phyloP scores from a whole-genome alignment of 805 yeast species.

The Soucietia sequanensis region DNA sequence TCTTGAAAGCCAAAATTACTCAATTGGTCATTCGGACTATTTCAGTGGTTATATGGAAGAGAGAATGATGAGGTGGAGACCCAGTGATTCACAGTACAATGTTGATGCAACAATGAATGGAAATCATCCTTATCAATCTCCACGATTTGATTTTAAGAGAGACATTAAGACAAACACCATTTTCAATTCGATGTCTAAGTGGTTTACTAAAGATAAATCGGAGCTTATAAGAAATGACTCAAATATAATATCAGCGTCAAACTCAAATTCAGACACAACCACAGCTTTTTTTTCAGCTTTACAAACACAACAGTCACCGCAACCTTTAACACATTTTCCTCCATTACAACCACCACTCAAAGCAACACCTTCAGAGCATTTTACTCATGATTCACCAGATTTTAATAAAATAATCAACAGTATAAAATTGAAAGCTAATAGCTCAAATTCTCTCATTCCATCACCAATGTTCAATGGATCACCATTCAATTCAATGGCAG shows the following conservation, averaged over 20 bases:
- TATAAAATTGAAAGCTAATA: constrained; percentile 13
- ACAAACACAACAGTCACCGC: too few relatives aligned
- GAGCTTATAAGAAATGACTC: background rate
- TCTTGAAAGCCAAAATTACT: constrained; percentile 8
- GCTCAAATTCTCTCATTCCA: constrained; percentile 14
- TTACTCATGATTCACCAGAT: constrained; percentile 4
- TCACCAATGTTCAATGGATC: constrained; percentile 2
- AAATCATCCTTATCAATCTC: constrained; percentile 29
- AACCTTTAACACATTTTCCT: too few relatives aligned
- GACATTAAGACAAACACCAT: background rate
- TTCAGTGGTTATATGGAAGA: constrained; percentile 30
- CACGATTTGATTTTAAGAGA: background rate
- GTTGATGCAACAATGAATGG: constrained; percentile 21
- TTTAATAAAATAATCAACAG: constrained; percentile 4
- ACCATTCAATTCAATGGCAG: constrained; percentile 1
- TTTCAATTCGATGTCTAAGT: background rate
- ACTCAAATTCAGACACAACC: background rate
- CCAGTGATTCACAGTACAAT: constrained; percentile 31
- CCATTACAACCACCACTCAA: too few relatives aligned
- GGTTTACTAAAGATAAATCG: background rate
- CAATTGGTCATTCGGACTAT: constrained; percentile 12
- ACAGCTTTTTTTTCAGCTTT: background rate
- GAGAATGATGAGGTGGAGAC: constrained; percentile 30
- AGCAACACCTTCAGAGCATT: too few relatives aligned
- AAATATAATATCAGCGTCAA: too few relatives aligned